Evolutionary conservation across 2,329 filamentous ascomycete genomes (phyloP).

Genomic region (Lasiodiplodia hormozganensis): DNA sequence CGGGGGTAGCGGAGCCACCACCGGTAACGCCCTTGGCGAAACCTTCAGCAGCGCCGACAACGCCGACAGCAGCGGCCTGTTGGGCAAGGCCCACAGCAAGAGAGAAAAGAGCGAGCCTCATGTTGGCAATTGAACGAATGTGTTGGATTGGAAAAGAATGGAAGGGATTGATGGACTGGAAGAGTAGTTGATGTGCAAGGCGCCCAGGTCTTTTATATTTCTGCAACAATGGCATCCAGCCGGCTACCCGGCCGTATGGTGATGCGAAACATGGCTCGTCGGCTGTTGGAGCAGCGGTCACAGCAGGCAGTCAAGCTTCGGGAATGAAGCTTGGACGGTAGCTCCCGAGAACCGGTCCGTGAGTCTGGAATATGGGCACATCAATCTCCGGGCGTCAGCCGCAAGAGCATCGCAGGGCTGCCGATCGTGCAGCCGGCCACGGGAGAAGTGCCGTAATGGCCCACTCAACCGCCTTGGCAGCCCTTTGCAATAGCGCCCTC

Average conservation of each 20-base stretch:
- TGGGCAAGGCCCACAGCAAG: slow-evolving; percentile 12
- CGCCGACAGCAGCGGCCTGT: slow-evolving; percentile 28
- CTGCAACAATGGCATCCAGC: background rate
- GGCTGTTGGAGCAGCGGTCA: background rate
- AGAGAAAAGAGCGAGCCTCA: slow-evolving; percentile 25
- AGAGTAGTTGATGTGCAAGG: slow-evolving; percentile 16
- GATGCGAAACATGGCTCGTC: slow-evolving; percentile 8
- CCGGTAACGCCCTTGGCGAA: slow-evolving; percentile 65
- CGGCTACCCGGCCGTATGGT: background rate
- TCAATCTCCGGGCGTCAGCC: slow-evolving; percentile 21
- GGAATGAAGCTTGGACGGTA: slow-evolving; percentile 1
- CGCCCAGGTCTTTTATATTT: slow-evolving; percentile 10
- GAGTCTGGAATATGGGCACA: background rate
- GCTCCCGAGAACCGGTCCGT: slow-evolving; percentile 6
- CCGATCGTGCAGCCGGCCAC: background rate
- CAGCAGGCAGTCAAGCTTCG: slow-evolving; percentile 12
- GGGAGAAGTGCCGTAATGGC: background rate
- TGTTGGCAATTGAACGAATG: slow-evolving; percentile 6
- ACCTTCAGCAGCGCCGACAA: slow-evolving; percentile 52
- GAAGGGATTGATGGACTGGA: slow-evolving; percentile 16
- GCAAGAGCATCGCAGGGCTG: background rate
- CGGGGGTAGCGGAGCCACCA: slow-evolving; percentile 61
- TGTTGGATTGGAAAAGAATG: slow-evolving; percentile 8
- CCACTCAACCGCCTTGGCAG: slow-evolving; percentile 9
- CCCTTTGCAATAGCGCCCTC: background rate